Evolutionary conservation across 2,329 filamentous ascomycete genomes (phyloP).

Genomic region (Grosmannia clavigera): DNA sequence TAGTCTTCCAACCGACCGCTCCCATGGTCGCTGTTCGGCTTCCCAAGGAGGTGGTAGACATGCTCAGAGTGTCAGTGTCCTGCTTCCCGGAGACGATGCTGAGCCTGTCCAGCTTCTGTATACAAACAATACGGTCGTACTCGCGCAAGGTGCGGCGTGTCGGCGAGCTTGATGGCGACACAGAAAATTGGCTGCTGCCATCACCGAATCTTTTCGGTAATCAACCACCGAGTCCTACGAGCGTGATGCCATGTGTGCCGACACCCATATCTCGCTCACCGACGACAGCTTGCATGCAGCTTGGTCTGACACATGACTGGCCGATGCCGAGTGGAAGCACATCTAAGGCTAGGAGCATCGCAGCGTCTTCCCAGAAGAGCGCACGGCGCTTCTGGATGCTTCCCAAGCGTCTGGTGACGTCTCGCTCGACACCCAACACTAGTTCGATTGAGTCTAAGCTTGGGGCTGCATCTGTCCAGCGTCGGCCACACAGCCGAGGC

Average conservation of each 20-base stretch:
- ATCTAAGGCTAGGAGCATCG: neutral
- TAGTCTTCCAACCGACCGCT: neutral
- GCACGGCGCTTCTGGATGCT: constrained; percentile 11
- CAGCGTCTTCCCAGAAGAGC: neutral
- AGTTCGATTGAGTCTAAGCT: neutral
- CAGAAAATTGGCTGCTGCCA: constrained; percentile 11
- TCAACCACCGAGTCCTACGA: neutral
- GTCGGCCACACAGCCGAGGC: neutral
- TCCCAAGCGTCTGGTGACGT: constrained; percentile 1
- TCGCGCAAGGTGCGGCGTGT: constrained; percentile 39
- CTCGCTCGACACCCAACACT: neutral
- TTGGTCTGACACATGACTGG: neutral
- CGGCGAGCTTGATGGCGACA: constrained; percentile 10
- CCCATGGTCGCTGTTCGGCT: constrained; percentile 26
- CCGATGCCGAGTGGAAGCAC: neutral
- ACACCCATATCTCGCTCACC: neutral
- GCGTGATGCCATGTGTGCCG: neutral
- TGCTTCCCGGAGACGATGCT: constrained; percentile 51
- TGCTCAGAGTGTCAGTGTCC: constrained; percentile 37
- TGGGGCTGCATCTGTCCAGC: neutral
- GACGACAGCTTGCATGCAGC: neutral
- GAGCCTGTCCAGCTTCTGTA: constrained; percentile 38
- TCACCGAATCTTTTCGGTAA: neutral
- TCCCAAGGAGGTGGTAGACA: constrained; percentile 41
- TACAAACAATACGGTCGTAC: constrained; percentile 45